These are phyloP conservation scores for Flaveria trinervia DNA, from an alignment of 129 eudicot genomes.

Conservation along the genomic window DNA sequence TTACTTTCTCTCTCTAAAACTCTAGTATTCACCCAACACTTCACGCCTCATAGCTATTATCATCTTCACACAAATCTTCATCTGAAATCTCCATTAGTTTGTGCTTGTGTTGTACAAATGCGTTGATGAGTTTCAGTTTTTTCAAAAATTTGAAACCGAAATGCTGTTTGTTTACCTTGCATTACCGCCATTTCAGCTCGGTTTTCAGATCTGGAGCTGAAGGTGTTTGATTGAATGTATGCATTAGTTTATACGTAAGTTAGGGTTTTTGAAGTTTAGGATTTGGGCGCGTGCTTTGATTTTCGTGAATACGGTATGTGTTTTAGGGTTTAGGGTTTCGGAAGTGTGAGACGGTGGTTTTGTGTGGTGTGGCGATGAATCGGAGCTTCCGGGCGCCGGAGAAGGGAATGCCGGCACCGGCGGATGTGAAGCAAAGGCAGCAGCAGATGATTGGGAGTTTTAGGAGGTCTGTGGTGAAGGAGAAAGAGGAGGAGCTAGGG, in stretches of 20 bases:
- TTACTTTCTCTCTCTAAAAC: conserved; percentile 35
- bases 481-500: conserved; percentile 83
- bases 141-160: conserved; percentile 3
- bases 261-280: conserved; percentile 48
- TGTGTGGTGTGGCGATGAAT: conserved; percentile 51
- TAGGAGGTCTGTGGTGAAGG: conserved; percentile 58
- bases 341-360: conserved; percentile 2
- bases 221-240: background rate
- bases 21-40: conserved; percentile 14
- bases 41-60: conserved; percentile 16
- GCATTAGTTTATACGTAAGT: conserved; percentile 24
- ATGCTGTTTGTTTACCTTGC: conserved; percentile 6
- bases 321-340: conserved; percentile 26
- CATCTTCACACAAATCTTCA: conserved; percentile 17
- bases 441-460: conserved; percentile 51
- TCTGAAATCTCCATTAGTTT: background rate
- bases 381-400: conserved; percentile 72
- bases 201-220: conserved; percentile 50
- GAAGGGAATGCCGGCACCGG: conserved; percentile 46
- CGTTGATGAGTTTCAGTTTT: background rate
- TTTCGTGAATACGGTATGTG: conserved; percentile 33
- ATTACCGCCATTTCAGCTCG: conserved; percentile 41
- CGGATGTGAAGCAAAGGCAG: conserved; percentile 38
- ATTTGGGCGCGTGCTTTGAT: conserved; percentile 19
- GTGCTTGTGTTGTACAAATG: background rate